A percentile compares a stretch with the other conserved stretches of the same genome.
Conservation (phyloP, 1,139 yeast genomes). For the Yamadazyma membranifaciens region DNA sequence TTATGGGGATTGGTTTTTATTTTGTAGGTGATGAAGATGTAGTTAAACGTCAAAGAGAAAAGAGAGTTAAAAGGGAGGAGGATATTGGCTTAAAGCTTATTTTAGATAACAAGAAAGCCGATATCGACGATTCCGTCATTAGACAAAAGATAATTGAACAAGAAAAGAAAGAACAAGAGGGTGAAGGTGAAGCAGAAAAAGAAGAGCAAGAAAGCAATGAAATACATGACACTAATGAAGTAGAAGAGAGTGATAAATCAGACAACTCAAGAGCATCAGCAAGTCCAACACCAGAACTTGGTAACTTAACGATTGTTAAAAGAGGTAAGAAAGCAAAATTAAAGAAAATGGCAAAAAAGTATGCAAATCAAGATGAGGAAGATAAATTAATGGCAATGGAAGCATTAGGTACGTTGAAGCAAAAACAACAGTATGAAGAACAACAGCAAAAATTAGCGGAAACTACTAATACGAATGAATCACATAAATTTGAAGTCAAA, state of each 20-base stretch:
- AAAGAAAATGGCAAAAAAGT: slow-evolving; percentile 79
- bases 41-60: slow-evolving; percentile 36
- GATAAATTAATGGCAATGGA: slow-evolving; percentile 74
- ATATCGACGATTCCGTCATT: slow-evolving; percentile 22
- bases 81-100: slow-evolving; percentile 47
- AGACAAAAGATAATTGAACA: slow-evolving; percentile 15
- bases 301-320: slow-evolving; percentile 24
- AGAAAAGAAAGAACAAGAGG: slow-evolving; percentile 12
- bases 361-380: slow-evolving; percentile 90
- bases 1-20: slow-evolving; percentile 84
- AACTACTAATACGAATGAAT: slow-evolving; percentile 20
- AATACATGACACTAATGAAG: slow-evolving; percentile 6
- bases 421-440: slow-evolving; percentile 33
- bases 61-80: slow-evolving; percentile 37
- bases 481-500: slow-evolving; percentile 20
- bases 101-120: slow-evolving; percentile 35
- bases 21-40: slow-evolving; percentile 68
- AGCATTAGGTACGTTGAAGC: slow-evolving; percentile 79
- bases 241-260: slow-evolving; percentile 6
- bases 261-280: slow-evolving; percentile 7
- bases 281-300: slow-evolving; percentile 1
- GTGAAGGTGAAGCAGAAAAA: slow-evolving; percentile 12
- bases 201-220: slow-evolving; percentile 14
- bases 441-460: slow-evolving; percentile 11
- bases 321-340: slow-evolving; percentile 85